phyloP scores from a whole-genome alignment of 192 early-diverging fungal species.

The Dimargaris verticillata region DNA sequence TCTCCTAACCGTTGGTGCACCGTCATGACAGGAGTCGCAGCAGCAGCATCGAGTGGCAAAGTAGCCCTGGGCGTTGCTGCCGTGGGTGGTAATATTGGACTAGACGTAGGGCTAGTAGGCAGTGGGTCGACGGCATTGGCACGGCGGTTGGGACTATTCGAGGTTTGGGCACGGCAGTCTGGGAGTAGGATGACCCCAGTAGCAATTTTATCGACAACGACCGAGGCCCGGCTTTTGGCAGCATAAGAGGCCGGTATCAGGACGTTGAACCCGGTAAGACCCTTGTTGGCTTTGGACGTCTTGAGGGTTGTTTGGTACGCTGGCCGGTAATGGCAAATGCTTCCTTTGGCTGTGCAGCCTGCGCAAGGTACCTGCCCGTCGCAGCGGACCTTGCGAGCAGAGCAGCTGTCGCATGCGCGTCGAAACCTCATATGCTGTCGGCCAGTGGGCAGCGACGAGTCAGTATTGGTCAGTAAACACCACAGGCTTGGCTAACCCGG shows the following conservation, averaged over 20 bases:
- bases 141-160: neutral
- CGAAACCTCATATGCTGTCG: neutral
- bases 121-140: neutral
- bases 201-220: no score
- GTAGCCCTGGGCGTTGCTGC: neutral
- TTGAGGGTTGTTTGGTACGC: slow-evolving; percentile 5
- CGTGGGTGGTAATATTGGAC: neutral
- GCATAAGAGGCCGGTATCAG: neutral
- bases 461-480: no score
- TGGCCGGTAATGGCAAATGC: neutral
- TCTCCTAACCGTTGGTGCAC: neutral
- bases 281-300: neutral
- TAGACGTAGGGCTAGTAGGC: neutral
- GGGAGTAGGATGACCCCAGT: no score
- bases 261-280: neutral
- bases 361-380: neutral
- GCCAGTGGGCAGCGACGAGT: no score
- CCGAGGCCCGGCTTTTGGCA: no score
- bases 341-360: neutral
- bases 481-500: no score
- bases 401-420: neutral
- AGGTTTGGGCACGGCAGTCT: neutral
- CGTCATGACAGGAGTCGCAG: neutral
- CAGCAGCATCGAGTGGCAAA: neutral
- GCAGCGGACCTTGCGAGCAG: neutral